Base-by-base conservation (phyloP, 139 green algal genomes). In the Chlamydomonas sp. region DNA sequence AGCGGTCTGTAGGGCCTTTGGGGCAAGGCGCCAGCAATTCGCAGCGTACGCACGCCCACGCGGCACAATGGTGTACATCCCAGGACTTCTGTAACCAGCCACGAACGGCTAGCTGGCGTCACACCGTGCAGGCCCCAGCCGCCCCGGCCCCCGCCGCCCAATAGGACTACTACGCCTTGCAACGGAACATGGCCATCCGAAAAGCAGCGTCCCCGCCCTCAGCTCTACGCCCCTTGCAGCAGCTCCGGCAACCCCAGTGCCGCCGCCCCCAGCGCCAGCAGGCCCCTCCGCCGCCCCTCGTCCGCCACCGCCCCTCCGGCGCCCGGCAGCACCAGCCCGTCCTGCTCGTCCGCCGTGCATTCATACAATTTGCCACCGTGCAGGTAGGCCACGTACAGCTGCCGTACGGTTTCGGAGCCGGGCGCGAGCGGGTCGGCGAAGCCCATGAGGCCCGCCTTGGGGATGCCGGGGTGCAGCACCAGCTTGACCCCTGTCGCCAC, bases 401-500 rank as follows among this genome's bases (percentile, higher is more conserved):
- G 85, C 76, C 89, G 89, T 64, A 72, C 66, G 31, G 63, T 71
- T 2, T 79, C 66, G 17, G 57, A 61, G 1, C 57, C 64, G 77
- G 75, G 68, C 49, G 81, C 77, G 20, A 66, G 66, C 1, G 89
- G 85, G 84, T 96, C 93, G 18, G 87, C 80, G 82, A 96, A 96
- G 17, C 92, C 93, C 92, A 96, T 95, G 8, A 94, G 86, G 63
- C 75, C 79, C 72, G 76, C 77, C 81, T 95, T 96, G 60, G 88
- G 80, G 9, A 95, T 86, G 2, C 92, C 91, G 10, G 77, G 62
- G 68, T 92, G 80, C 62, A 96, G 66, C 78, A 83, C 69, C 17
- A 96, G 86, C 63, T 85, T 79, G 4, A 86, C 87, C 2, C 31
- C 31, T 49, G 31, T 49, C 31, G 66, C n/a, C 1, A 96, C 93